These are phyloP conservation scores for Thielaviopsis euricoi DNA, from an alignment of 2,329 filamentous ascomycete species.

Conservation along the genomic window DNA sequence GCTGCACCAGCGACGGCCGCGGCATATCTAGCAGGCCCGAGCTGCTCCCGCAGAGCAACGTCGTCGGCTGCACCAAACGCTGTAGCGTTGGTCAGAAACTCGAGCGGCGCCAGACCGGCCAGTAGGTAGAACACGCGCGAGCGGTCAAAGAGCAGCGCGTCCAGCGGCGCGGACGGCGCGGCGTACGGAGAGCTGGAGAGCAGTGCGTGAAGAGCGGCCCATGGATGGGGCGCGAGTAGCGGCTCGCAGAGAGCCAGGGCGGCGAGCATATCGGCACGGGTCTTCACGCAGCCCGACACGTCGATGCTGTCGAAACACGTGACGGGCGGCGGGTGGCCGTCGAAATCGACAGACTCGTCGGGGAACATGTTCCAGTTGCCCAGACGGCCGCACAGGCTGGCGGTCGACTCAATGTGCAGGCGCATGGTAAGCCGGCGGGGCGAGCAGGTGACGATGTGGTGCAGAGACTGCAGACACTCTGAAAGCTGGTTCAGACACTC, in stretches of 20 bases:
- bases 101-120: neutral
- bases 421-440: neutral
- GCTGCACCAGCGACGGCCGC: no score
- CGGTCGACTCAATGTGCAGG: neutral
- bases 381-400: neutral
- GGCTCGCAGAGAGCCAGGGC: neutral
- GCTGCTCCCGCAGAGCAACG: neutral
- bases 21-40: neutral
- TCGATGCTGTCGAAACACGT: neutral
- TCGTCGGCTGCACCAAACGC: neutral
- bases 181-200: neutral
- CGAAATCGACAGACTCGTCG: neutral
- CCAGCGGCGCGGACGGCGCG: neutral
- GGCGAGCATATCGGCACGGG: neutral
- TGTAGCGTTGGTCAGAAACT: neutral
- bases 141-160: neutral
- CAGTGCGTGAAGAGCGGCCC: neutral
- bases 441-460: neutral
- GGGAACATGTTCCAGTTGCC: neutral
- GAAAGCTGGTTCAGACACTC: neutral
- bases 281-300: neutral
- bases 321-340: neutral
- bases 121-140: neutral
- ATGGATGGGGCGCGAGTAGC: neutral
- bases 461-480: neutral